These are phyloP conservation scores for Boletus sp. DNA, from an alignment of 1,284 basidiomycete genomes.

Conservation along the genomic window DNA sequence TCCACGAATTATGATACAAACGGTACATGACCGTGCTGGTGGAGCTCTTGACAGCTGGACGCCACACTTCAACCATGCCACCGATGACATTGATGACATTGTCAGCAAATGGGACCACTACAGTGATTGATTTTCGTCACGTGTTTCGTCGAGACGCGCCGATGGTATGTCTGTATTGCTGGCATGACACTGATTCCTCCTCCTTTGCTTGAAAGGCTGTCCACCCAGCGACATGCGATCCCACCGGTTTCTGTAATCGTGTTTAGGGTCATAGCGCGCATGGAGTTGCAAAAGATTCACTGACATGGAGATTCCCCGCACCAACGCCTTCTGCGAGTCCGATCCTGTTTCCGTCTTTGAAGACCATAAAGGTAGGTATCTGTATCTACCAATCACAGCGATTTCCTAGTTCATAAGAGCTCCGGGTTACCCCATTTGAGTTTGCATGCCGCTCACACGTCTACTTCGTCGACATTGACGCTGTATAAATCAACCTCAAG, in stretches of 20 bases:
- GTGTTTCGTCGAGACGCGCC: neutral
- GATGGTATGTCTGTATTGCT: too few species aligned
- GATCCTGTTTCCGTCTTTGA: conserved; percentile 28
- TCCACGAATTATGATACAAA: too few species aligned
- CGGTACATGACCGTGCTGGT: too few species aligned
- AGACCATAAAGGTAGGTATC: conserved; percentile 31
- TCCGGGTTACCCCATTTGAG: neutral
- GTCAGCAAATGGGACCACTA: too few species aligned
- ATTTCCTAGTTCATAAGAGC: neutral
- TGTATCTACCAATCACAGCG: neutral
- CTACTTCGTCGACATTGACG: conserved; percentile 24
- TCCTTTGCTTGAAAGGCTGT: neutral
- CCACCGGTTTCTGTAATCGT: conserved; percentile 23
- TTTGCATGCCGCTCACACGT: conserved; percentile 27
- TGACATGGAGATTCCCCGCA: conserved; percentile 25
- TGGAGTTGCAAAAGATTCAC: conserved; percentile 16
- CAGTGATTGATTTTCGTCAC: conserved; percentile 21
- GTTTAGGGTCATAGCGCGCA: neutral
- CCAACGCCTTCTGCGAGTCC: conserved; percentile 27
- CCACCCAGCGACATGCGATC: conserved; percentile 20
- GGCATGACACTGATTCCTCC: neutral
- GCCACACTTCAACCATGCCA: too few species aligned
- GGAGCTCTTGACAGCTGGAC: too few species aligned
- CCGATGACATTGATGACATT: too few species aligned
- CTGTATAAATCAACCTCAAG: conserved; percentile 28